Percentiles rank a stretch among this genome's conserved stretches.
Evolutionary conservation across 148 eudicot species (phyloP).

Genomic region (Silene latifolia): DNA sequence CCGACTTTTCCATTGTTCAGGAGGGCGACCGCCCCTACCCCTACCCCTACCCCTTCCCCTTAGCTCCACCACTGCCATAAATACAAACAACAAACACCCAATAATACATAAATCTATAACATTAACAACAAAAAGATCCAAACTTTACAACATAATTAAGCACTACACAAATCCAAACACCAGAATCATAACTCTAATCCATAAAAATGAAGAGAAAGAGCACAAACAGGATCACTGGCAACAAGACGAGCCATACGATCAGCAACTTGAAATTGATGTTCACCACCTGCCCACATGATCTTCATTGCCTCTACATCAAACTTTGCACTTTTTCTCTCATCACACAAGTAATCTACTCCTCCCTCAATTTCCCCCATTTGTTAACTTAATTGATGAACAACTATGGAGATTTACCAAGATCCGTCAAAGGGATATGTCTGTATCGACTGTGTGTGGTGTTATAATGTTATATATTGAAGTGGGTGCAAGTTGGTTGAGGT

Average conservation of each 20-base stretch:
- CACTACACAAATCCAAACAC: not conserved
- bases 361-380: constrained; percentile 29
- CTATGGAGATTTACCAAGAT: not conserved
- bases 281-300: constrained; percentile 82
- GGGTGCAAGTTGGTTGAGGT: too few relatives aligned
- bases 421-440: not conserved
- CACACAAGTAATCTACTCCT: constrained; percentile 59
- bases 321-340: constrained; percentile 66
- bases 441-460: too few relatives aligned
- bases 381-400: not conserved
- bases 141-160: constrained; percentile 6
- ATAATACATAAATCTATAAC: not conserved
- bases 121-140: not conserved
- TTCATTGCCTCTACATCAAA: constrained; percentile 80
- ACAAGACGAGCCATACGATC: constrained; percentile 95
- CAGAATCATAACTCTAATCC: not conserved
- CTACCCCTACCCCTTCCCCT: too few relatives aligned
- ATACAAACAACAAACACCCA: not conserved
- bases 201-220: constrained; percentile 22
- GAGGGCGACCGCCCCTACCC: too few relatives aligned
- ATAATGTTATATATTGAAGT: too few relatives aligned
- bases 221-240: constrained; percentile 74
- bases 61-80: too few relatives aligned
- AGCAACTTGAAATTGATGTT: constrained; percentile 48
- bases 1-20: not conserved